Evolutionary conservation across 2,329 filamentous ascomycete species (phyloP).

Genomic region (Cordyceps pruinosa): DNA sequence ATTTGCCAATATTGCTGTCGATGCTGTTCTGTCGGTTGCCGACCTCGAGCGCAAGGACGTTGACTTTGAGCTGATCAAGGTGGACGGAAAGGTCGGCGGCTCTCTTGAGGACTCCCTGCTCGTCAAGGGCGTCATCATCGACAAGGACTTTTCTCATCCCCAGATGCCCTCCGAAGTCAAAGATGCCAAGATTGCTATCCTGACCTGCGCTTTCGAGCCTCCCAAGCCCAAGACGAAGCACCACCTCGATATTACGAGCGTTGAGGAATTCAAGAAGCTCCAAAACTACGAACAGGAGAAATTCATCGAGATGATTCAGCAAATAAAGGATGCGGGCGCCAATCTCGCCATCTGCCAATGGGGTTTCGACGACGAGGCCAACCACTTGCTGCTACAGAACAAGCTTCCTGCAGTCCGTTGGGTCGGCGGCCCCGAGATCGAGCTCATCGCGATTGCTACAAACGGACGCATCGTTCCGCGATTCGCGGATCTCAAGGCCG

Average conservation of each 20-base stretch:
- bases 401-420: conserved; percentile 91
- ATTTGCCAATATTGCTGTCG: conserved; percentile 94
- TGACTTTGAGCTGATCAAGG: conserved; percentile 98
- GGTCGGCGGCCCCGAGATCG: conserved; percentile 97
- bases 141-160: conserved; percentile 99
- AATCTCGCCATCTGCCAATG: conserved; percentile 98
- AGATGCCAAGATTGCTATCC: conserved; percentile 94
- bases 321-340: conserved; percentile 94
- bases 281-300: conserved; percentile 94
- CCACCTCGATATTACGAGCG: conserved; percentile 92
- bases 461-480: conserved; percentile 96
- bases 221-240: conserved; percentile 99
- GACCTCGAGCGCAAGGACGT: conserved; percentile 95
- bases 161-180: conserved; percentile 96
- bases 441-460: conserved; percentile 96
- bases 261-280: conserved; percentile 97
- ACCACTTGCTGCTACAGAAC: conserved; percentile 94
- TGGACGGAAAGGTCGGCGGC: conserved; percentile 96
- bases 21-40: conserved; percentile 92
- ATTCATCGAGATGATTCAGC: conserved; percentile 96
- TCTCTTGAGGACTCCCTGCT: conserved; percentile 87
- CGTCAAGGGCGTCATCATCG: conserved; percentile 95
- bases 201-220: conserved; percentile 96
- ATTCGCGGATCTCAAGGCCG: conserved; percentile 86
- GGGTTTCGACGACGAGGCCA: conserved; percentile 98